A percentile compares a stretch with the other conserved stretches of the same genome.
phyloP scores from a whole-genome alignment of 2,329 filamentous ascomycete genomes.

The Neonectria ditissima region DNA sequence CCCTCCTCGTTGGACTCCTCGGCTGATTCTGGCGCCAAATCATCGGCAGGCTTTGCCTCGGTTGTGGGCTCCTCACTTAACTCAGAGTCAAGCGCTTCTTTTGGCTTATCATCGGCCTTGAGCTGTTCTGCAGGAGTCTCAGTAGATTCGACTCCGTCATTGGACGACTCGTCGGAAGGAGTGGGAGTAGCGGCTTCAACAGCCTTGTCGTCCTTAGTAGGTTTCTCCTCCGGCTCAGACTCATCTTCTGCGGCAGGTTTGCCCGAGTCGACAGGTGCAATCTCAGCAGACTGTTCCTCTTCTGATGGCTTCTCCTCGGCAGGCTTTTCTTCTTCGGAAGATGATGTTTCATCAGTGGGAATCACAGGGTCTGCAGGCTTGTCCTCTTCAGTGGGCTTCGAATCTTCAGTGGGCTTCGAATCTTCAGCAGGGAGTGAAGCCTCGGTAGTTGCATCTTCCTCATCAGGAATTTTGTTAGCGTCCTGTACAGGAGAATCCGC shows the following conservation, averaged over 20 bases:
- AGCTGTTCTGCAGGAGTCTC: constrained; percentile 4
- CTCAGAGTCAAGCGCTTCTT: background rate
- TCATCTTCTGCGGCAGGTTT: background rate
- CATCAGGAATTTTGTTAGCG: background rate
- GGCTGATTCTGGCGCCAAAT: background rate
- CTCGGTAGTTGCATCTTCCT: constrained; percentile 1
- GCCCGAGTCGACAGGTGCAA: background rate
- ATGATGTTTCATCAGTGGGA: background rate
- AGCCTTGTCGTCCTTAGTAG: background rate
- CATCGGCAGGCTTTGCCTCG: constrained; percentile 8
- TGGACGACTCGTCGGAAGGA: background rate
- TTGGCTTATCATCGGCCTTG: background rate
- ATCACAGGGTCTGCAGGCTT: background rate
- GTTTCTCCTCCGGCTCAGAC: constrained; percentile 2
- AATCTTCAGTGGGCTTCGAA: background rate
- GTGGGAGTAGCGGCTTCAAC: background rate
- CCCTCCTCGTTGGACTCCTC: constrained; percentile 11
- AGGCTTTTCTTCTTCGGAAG: background rate
- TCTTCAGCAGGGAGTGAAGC: background rate
- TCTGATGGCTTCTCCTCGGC: background rate
- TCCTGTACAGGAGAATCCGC: background rate
- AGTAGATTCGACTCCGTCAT: background rate
- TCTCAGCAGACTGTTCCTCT: background rate
- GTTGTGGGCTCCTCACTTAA: background rate
- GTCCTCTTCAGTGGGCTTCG: constrained; percentile 1